Base-by-base conservation (phyloP, 129 eudicot genomes). In the Centaurea solstitialis region DNA sequence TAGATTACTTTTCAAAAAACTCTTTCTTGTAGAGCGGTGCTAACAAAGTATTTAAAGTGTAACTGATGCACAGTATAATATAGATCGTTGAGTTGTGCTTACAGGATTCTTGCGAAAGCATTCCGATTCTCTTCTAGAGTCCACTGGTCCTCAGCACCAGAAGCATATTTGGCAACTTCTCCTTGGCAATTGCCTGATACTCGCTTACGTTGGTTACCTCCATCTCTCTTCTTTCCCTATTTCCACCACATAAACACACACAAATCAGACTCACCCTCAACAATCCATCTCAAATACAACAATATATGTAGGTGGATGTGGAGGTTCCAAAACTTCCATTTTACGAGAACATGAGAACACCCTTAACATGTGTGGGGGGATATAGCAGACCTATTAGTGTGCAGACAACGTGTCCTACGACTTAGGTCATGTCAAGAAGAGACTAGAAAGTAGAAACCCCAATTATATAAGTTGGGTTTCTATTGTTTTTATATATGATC, bases 61-160 rank as follows among this genome's bases (percentile, higher is more conserved):
- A n/a, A n/a, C n/a, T n/a, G n/a, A n/a, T n/a, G n/a, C n/a, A n/a
- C n/a, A n/a, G n/a, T n/a, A n/a, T n/a, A n/a, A n/a, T n/a, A n/a
- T n/a, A n/a, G n/a, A n/a, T n/a, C n/a, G 71, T 17, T 26, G 28
- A 43, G 35, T 50, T 7, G 70, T 53, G 59, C 90, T 86, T 88
- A 88, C 97, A 92, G 78, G 79, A 92, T 92, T 85, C 94, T 92
- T 4, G 92, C 74, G 75, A 92, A 92, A 18, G 97, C 97, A 76
- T 90, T 86, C 83, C 90, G 83, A 81, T 92, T 92, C 94, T 92
- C 97, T 70, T 89, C 83, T 72, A 92, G 80, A 76, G 94, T 90
- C 94, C 94, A 92, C 76, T 90, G 90, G 83, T 92, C 97, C 86
- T 92, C 97, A 4, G 97, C 97, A 79, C 94, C 94, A 1, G 93